phyloP scores from a whole-genome alignment of 176 grass and related monocot species.

The Metroxylon sagu region DNA sequence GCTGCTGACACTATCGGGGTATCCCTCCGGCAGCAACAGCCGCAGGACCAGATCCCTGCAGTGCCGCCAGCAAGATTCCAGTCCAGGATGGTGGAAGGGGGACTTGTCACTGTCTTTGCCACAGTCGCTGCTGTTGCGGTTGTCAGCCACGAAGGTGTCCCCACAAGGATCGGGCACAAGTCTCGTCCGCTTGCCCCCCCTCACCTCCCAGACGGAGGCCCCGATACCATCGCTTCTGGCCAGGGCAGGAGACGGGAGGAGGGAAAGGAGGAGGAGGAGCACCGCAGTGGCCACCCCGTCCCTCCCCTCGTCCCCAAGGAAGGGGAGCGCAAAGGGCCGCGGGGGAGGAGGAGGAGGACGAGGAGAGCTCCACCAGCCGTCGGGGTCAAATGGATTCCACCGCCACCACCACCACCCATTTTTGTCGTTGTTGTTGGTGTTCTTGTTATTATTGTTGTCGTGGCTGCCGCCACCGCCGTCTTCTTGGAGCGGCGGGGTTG shows the following conservation, averaged over 20 bases:
- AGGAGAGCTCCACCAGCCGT: constrained; percentile 19
- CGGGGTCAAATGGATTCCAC: constrained; percentile 19
- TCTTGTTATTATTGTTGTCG: constrained; percentile 14
- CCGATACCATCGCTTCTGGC: background rate
- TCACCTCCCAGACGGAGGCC: constrained; percentile 56
- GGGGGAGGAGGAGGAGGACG: constrained; percentile 31
- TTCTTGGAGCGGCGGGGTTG: no score
- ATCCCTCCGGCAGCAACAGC: constrained; percentile 61
- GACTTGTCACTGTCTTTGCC: background rate
- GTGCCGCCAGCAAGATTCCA: constrained; percentile 34
- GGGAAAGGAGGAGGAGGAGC: constrained; percentile 18
- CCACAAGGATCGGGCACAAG: constrained; percentile 26
- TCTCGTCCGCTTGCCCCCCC: constrained; percentile 34
- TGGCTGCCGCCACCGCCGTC: constrained; percentile 4
- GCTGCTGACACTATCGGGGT: constrained; percentile 72
- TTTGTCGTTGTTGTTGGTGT: constrained; percentile 4
- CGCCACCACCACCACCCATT: constrained; percentile 13
- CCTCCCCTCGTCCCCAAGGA: constrained; percentile 2
- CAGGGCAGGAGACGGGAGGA: constrained; percentile 25
- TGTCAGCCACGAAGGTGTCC: constrained; percentile 22
- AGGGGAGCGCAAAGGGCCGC: constrained; percentile 24
- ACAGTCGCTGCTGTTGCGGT: background rate
- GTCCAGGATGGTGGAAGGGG: background rate
- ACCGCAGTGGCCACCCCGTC: background rate
- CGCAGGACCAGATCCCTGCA: constrained; percentile 18